Conservation (phyloP, 2,329 filamentous ascomycete genomes). For the Aureobasidium uvarum region DNA sequence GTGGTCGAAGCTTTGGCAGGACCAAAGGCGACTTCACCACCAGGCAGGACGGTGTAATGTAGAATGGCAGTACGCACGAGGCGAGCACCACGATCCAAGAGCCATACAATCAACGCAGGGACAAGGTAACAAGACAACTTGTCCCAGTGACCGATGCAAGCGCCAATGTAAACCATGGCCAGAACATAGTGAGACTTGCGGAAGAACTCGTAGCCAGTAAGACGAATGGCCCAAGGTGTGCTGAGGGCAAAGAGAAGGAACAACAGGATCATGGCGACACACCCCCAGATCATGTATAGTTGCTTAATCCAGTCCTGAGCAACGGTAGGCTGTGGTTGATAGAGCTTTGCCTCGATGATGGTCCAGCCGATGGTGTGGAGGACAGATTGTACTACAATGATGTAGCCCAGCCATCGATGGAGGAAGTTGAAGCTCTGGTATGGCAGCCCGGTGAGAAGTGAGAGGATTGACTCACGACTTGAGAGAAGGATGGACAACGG, state of each 20-base stretch:
- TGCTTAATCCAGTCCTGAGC: constrained; percentile 59
- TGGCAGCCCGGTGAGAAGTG: constrained; percentile 67
- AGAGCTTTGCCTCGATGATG: constrained; percentile 63
- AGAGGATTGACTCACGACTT: constrained; percentile 67
- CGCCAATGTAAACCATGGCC: constrained; percentile 71
- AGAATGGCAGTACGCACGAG: constrained; percentile 58
- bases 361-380: constrained; percentile 72
- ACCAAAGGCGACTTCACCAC: constrained; percentile 58
- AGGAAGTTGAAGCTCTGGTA: constrained; percentile 77
- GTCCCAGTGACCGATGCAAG: constrained; percentile 73
- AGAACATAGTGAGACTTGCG: constrained; percentile 70
- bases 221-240: constrained; percentile 58
- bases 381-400: constrained; percentile 66
- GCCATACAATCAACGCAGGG: constrained; percentile 63
- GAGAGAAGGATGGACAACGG: constrained; percentile 66
- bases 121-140: constrained; percentile 67
- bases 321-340: constrained; percentile 66
- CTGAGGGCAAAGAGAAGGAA: constrained; percentile 61
- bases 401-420: constrained; percentile 71
- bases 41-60: constrained; percentile 53
- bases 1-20: constrained; percentile 58
- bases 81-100: constrained; percentile 61
- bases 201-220: constrained; percentile 75
- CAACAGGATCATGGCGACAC: constrained; percentile 65
- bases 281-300: constrained; percentile 69